phyloP scores from a whole-genome alignment of 345 rosid species.

The Hypericum perforatum region DNA sequence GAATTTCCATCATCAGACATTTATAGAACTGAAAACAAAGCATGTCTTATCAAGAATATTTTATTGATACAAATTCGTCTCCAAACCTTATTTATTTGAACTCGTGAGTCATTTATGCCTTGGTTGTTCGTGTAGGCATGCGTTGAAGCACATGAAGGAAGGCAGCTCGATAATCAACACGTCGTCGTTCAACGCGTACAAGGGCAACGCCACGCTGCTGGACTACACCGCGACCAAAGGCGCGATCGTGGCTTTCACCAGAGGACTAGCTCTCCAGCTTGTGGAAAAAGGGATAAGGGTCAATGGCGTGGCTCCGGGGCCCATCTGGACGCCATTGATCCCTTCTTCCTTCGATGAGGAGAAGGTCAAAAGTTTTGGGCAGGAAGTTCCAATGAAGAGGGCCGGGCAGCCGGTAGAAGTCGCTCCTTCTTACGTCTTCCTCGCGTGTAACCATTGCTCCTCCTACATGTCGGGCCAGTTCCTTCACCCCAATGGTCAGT shows the following conservation, averaged over 20 bases:
- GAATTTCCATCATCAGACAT: no score
- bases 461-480: slow-evolving; percentile 74
- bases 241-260: slow-evolving; percentile 67
- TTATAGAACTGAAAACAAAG: no score
- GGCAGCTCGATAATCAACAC: slow-evolving; percentile 72
- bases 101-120: not conserved
- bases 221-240: slow-evolving; percentile 74
- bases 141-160: slow-evolving; percentile 67
- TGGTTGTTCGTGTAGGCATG: slow-evolving; percentile 30
- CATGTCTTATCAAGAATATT: no score
- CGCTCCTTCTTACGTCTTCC: slow-evolving; percentile 62
- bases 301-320: slow-evolving; percentile 75
- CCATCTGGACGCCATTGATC: slow-evolving; percentile 71
- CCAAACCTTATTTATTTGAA: not conserved
- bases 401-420: slow-evolving; percentile 79
- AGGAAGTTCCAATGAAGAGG: slow-evolving; percentile 53
- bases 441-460: slow-evolving; percentile 67
- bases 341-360: slow-evolving; percentile 53
- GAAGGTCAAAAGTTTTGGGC: slow-evolving; percentile 36
- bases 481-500: slow-evolving; percentile 68
- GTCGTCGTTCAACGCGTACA: slow-evolving; percentile 55
- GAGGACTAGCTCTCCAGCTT: slow-evolving; percentile 63
- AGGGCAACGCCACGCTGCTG: slow-evolving; percentile 40
- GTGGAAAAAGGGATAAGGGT: slow-evolving; percentile 50
- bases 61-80: no score